phyloP scores from a whole-genome alignment of 2,329 filamentous ascomycete species.

The Chrysoporthe austroafricana region DNA sequence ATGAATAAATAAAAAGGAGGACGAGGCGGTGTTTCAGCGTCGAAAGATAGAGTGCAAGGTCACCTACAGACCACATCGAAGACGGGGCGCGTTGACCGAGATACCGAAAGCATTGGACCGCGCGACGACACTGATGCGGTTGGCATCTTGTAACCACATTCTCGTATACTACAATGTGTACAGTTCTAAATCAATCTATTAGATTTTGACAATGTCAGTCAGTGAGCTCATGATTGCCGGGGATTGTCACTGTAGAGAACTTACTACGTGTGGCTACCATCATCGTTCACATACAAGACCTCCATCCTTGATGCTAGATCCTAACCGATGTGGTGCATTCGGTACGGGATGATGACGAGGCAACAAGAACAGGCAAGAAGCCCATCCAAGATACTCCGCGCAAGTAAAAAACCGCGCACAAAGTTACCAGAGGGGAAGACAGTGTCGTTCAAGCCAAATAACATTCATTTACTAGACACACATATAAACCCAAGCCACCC shows the following conservation, averaged over 20 bases:
- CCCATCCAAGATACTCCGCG: background rate
- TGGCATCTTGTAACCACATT: background rate
- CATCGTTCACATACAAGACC: too few relatives aligned
- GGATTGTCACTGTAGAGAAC: too few relatives aligned
- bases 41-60: background rate
- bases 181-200: background rate
- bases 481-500: slow-evolving; percentile 7
- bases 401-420: background rate
- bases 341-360: too few relatives aligned
- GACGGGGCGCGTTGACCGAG: too few relatives aligned
- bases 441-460: slow-evolving; percentile 6
- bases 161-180: slow-evolving; percentile 1
- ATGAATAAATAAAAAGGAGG: background rate
- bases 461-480: slow-evolving; percentile 9
- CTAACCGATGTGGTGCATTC: too few relatives aligned
- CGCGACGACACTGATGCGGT: too few relatives aligned
- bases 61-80: background rate
- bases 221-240: too few relatives aligned
- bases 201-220: too few relatives aligned
- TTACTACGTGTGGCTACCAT: too few relatives aligned
- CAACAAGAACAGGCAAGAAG: background rate
- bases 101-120: too few relatives aligned
- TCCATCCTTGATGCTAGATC: too few relatives aligned
- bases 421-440: background rate
- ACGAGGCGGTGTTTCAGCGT: background rate